Percentiles rank a stretch among this genome's conserved stretches.
Conservation (phyloP, 2,329 filamentous ascomycete genomes). For the Claviceps pazoutovae region DNA sequence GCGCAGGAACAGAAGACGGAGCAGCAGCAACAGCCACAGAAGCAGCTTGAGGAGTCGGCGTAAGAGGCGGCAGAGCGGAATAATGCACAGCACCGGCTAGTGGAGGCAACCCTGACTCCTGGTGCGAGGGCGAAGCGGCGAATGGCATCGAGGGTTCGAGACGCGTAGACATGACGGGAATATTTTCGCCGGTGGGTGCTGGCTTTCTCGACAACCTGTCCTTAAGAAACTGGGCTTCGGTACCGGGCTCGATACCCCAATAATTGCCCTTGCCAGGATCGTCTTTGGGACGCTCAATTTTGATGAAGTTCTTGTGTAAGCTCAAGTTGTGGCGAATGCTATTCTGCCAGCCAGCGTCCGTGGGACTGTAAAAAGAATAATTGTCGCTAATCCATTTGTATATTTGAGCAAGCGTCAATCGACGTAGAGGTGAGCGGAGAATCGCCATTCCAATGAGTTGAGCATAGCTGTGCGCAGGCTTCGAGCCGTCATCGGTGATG, state of each 20-base stretch:
- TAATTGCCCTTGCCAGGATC: constrained; percentile 97
- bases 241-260: constrained; percentile 84
- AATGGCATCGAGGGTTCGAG: constrained; percentile 35
- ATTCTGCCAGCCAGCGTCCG: constrained; percentile 93
- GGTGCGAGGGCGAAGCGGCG: constrained; percentile 19
- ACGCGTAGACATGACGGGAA: constrained; percentile 44
- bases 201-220: constrained; percentile 59
- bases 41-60: constrained; percentile 18
- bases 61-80: constrained; percentile 25
- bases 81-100: constrained; percentile 24
- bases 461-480: constrained; percentile 87
- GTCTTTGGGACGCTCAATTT: constrained; percentile 90
- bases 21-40: constrained; percentile 14
- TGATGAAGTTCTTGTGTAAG: constrained; percentile 91
- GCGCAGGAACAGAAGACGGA: constrained; percentile 24
- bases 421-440: constrained; percentile 66
- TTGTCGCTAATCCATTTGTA: constrained; percentile 99
- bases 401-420: constrained; percentile 83
- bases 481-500: constrained; percentile 73
- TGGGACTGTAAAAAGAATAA: constrained; percentile 72
- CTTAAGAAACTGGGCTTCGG: constrained; percentile 79
- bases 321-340: constrained; percentile 97
- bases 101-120: constrained; percentile 34
- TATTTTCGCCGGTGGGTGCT: constrained; percentile 40
- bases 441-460: constrained; percentile 96